A percentile compares a stretch with the other conserved stretches of the same genome.
Conservation (phyloP, 139 green algal species). For the Chlamydomonas applanata region DNA sequence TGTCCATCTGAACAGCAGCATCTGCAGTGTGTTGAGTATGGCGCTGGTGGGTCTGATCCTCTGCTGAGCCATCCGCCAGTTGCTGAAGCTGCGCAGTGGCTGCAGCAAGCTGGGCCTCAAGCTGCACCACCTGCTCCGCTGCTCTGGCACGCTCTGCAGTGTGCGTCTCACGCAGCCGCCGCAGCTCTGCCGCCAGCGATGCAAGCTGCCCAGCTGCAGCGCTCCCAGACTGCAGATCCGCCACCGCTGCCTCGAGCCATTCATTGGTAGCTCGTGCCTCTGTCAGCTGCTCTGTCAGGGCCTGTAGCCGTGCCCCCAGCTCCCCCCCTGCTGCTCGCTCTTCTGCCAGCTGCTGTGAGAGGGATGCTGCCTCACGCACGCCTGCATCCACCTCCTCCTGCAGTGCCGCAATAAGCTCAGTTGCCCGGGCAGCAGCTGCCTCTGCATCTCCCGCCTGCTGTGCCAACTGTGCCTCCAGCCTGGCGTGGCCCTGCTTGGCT, state of each 20-base stretch:
- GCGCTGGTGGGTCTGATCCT: too few species aligned
- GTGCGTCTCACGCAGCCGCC: not conserved
- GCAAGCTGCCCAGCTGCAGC: not conserved
- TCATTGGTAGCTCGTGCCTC: not conserved
- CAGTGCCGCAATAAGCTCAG: not conserved
- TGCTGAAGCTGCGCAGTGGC: not conserved
- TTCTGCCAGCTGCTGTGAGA: not conserved
- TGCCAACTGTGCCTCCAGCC: not conserved
- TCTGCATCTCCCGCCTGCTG: slow-evolving; percentile 8
- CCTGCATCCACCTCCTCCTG: not conserved
- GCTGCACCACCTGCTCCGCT: not conserved
- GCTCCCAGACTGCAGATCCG: slow-evolving; percentile 4
- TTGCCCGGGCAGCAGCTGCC: not conserved
- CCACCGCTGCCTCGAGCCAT: slow-evolving; percentile 9
- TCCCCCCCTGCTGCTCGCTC: not conserved
- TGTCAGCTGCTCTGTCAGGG: not conserved
- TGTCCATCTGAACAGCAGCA: too few species aligned
- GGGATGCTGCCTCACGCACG: not conserved
- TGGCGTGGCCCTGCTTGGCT: not conserved
- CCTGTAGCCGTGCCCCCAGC: not conserved
- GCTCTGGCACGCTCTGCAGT: not conserved
- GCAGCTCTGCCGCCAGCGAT: slow-evolving; percentile 3
- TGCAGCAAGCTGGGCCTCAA: not conserved
- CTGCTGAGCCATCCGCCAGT: not conserved
- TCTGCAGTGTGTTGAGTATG: too few species aligned